Base-by-base conservation (phyloP, 768 basidiomycete species). In the Multifurca ochricompacta region DNA sequence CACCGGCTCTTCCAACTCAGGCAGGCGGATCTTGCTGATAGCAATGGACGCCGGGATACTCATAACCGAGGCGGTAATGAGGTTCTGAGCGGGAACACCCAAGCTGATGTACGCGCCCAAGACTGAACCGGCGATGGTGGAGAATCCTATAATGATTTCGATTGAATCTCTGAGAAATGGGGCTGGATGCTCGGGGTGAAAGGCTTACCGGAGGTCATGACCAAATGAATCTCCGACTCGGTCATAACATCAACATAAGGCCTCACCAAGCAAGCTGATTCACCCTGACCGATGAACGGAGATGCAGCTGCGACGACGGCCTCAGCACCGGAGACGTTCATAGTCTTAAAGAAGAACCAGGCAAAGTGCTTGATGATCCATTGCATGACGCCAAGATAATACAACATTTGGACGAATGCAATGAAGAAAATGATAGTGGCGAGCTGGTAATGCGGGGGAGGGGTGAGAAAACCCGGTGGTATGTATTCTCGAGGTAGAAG, bases 321-420 rank as follows among this genome's bases (percentile, higher is more conserved):
- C 66, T 95, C 92, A 3, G 91, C 92, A 54, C 93, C 92, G n/a
- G 92, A 93, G 31, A 95, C 79, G 59, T 87, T 83, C 81, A 95
- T 78, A 48, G 88, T 70, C 69, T 91, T 92, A 74, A 89, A 91
- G 78, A 95, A 94, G 72, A 94, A 78, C 89, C 88, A 91, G 3
- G 91, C 92, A 64, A 95, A 92, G 67, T 89, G 74, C 63, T 79
- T 79, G 69, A 95, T 81, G 63, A 95, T 69, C 91, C 92, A 95
- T 73, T 93, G 90, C 90, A 95, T 93, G 30, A 89, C 85, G 46
- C 91, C 88, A 50, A 90, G 71, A 69, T 92, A 87, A 73, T 91
- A 93, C 70, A 90, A 68, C 87, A 92, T 91, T 69, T 93, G 90
- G 51, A 93, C 80, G 60, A 90, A 86, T 25, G 92, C 91, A 62